Evolutionary conservation across 192 early-diverging fungal genomes (phyloP), one percentile per base, ranked within the genome.

Genomic region (Coemansia sp.): DNA sequence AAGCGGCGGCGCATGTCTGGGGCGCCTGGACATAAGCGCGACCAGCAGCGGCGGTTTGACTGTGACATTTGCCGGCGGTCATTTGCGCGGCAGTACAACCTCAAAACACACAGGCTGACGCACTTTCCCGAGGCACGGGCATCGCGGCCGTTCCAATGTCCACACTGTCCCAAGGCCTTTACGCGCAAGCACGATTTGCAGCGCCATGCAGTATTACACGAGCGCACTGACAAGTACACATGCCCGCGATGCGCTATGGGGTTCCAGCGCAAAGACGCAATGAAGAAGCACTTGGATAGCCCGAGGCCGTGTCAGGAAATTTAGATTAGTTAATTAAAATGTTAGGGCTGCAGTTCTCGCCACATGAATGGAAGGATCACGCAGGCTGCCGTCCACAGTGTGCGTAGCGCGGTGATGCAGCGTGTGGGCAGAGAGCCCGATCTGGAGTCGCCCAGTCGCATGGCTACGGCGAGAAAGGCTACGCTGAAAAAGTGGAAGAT

Each of bases 401-500:
- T 90, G 85, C 67, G 64, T 18, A 70, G 43, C 1, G 77, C 77
- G 15, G 72, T 42, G 21, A 54, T 63, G 9, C 69, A 18, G 40
- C 72, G 63, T 33, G 50, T 43, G 0, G 40, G 53, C 7, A 74
- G 34, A 4, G 37, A 38, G 14, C 61, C 77, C 1, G 61, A 53
- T 5, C 65, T 74, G 3, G 11, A 2, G 36, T 48, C 60, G 0
- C 59, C 35, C 18, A 79, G 42, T 2, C 76, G 70, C 48, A 74
- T 40, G 33, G 59, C 34, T 1, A 80, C 65, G 0, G 77, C 77
- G 9, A 80, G 3, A 6, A 90, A 56, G 0, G 95, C 97, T 19
- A 97, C 95, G 15, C 87, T 84, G 80, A 97, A 97, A 68, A 98
- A 98, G 76, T 97, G 95, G 62, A 84, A 86, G 0, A 95, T 56